Evolutionary conservation across 306 rosid species (phyloP).

Genomic region (Abrus precatorius): DNA sequence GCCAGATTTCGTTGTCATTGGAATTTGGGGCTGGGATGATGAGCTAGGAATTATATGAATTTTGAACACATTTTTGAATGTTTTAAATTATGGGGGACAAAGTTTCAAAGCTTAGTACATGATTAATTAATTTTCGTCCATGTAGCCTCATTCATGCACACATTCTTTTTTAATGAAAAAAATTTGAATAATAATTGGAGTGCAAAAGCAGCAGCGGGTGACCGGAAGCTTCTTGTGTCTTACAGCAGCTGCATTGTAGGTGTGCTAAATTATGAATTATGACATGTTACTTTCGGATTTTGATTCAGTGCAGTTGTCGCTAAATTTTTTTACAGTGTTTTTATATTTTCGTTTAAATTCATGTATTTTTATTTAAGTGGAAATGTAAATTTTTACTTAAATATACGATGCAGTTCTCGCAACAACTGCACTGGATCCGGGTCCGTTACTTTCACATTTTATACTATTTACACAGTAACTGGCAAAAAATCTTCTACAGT

Average conservation of each 20-base stretch:
- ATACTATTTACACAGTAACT: neutral
- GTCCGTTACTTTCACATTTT: slow-evolving; percentile 27
- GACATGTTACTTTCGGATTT: slow-evolving; percentile 34
- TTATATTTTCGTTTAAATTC: too few relatives aligned
- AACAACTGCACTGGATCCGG: too few relatives aligned
- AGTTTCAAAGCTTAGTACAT: neutral
- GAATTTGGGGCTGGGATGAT: neutral
- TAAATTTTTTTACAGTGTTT: too few relatives aligned
- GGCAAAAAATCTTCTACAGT: neutral
- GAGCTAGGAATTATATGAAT: neutral
- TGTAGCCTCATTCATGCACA: slow-evolving; percentile 34
- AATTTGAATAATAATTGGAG: slow-evolving; percentile 6
- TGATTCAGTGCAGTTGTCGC: too few relatives aligned
- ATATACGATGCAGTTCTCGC: too few relatives aligned
- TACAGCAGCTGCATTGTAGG: neutral
- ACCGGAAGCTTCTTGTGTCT: slow-evolving; percentile 24
- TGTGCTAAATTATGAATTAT: neutral
- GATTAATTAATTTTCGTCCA: slow-evolving; percentile 13
- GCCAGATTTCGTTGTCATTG: neutral
- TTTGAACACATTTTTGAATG: neutral
- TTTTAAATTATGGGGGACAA: slow-evolving; percentile 33
- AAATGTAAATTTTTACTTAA: too few relatives aligned
- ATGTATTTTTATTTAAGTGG: too few relatives aligned
- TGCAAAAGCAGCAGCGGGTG: slow-evolving; percentile 9
- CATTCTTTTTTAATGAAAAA: neutral